A percentile compares a stretch with the other conserved stretches of the same genome.
phyloP scores from a whole-genome alignment of 2,329 filamentous ascomycete genomes.

The Apiospora aurea region DNA sequence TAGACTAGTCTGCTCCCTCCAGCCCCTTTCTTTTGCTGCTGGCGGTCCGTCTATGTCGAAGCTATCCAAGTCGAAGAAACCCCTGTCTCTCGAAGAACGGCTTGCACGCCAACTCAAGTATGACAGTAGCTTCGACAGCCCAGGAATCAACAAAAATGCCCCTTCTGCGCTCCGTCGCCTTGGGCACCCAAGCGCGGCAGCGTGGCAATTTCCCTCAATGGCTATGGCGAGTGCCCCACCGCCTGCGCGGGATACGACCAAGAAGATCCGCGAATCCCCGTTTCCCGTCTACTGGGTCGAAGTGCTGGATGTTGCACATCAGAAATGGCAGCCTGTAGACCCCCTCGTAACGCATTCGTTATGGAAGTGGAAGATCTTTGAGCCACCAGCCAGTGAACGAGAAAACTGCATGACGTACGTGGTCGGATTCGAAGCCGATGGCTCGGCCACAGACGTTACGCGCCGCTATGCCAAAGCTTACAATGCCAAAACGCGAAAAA shows the following conservation, averaged over 20 bases:
- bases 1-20: conserved; percentile 88
- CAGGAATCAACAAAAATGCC: conserved; percentile 34
- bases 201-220: conserved; percentile 56
- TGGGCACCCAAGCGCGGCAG: conserved; percentile 62
- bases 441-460: conserved; percentile 83
- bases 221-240: conserved; percentile 44
- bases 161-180: conserved; percentile 54
- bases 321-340: conserved; percentile 93
- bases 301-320: conserved; percentile 81
- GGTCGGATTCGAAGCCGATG: conserved; percentile 83
- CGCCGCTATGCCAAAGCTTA: conserved; percentile 86
- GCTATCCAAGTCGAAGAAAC: conserved; percentile 42
- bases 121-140: conserved; percentile 40
- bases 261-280: conserved; percentile 69
- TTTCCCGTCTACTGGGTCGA: conserved; percentile 96
- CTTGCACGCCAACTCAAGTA: conserved; percentile 50
- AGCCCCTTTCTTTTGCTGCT: conserved; percentile 75
- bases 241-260: conserved; percentile 44
- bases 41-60: conserved; percentile 57
- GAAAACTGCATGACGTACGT: conserved; percentile 84
- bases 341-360: conserved; percentile 80
- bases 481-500: conserved; percentile 85
- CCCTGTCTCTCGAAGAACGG: conserved; percentile 42
- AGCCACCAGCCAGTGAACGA: conserved; percentile 80
- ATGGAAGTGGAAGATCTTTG: conserved; percentile 76